Conservation (phyloP, 768 basidiomycete genomes). For the Rhizopogon vinicolor region DNA sequence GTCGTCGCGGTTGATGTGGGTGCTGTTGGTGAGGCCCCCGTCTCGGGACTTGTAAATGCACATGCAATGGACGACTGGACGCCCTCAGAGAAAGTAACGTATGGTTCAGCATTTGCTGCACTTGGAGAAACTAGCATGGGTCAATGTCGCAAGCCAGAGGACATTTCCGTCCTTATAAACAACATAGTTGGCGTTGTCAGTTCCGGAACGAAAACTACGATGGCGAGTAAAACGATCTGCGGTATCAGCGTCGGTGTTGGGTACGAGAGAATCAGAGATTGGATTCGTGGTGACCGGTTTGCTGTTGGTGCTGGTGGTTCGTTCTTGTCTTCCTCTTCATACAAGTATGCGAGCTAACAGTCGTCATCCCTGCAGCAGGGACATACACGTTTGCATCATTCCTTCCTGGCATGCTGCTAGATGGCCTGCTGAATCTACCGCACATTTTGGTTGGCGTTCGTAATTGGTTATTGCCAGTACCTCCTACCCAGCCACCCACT, state of each 20-base stretch:
- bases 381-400: constrained; percentile 70
- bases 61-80: constrained; percentile 69
- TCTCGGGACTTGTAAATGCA: constrained; percentile 28
- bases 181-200: constrained; percentile 57
- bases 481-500: constrained; percentile 35
- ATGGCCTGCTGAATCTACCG: constrained; percentile 62
- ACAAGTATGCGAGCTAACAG: constrained; percentile 3
- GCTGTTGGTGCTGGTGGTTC: constrained; percentile 78
- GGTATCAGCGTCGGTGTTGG: constrained; percentile 39
- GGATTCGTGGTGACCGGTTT: constrained; percentile 64
- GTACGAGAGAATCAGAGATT: constrained; percentile 41
- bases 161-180: constrained; percentile 54
- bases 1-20: constrained; percentile 77
- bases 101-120: constrained; percentile 64
- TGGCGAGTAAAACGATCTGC: constrained; percentile 36
- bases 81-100: constrained; percentile 65
- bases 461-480: constrained; percentile 51
- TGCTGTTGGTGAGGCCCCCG: constrained; percentile 29
- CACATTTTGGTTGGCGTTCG: constrained; percentile 58
- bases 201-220: constrained; percentile 38
- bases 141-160: constrained; percentile 45
- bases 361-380: constrained; percentile 39
- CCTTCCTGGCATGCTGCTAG: constrained; percentile 62
- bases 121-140: constrained; percentile 33
- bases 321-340: constrained; percentile 12